Evolutionary conservation across 1,284 basidiomycete species (phyloP).

Genomic region (Ustilago loliicola): DNA sequence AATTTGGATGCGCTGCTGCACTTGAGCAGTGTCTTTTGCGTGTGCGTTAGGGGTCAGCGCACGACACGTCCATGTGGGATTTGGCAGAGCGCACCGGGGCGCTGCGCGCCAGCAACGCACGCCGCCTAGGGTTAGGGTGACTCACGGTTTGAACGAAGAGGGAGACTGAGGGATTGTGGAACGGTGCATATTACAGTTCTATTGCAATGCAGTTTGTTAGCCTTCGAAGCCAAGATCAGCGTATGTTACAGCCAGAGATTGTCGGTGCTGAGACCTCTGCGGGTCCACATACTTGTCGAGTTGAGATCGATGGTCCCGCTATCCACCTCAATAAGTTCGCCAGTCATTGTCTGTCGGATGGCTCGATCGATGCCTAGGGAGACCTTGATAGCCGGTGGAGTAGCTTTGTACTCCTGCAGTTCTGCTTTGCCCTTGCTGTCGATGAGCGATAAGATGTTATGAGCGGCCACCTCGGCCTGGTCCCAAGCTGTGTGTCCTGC

Average conservation of each 20-base stretch:
- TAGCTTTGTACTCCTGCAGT: conserved; percentile 24
- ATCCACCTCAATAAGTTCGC: conserved; percentile 27
- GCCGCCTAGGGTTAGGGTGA: too few relatives aligned
- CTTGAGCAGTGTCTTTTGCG: too few relatives aligned
- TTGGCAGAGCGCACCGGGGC: too few relatives aligned
- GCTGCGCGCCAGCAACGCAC: too few relatives aligned
- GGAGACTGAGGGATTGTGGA: too few relatives aligned
- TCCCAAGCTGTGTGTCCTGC: conserved; percentile 55
- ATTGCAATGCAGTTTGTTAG: too few relatives aligned
- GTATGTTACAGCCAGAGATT: conserved; percentile 24
- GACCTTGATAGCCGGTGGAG: conserved; percentile 33
- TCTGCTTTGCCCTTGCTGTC: conserved; percentile 4
- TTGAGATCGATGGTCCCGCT: conserved; percentile 27
- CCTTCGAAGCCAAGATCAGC: too few relatives aligned
- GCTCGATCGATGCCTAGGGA: conserved; percentile 30
- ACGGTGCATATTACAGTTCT: too few relatives aligned
- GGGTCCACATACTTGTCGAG: conserved; percentile 39
- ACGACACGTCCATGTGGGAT: too few relatives aligned
- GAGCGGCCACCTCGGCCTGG: conserved; percentile 46
- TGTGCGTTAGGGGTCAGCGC: too few relatives aligned
- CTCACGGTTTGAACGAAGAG: too few relatives aligned
- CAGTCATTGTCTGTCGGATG: conserved; percentile 27
- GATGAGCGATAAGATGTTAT: conserved; percentile 39
- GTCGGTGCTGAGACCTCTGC: conserved; percentile 30
- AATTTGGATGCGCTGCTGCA: too few relatives aligned